Base-by-base conservation (phyloP, 768 basidiomycete species). In the Pulveroboletus sp. region DNA sequence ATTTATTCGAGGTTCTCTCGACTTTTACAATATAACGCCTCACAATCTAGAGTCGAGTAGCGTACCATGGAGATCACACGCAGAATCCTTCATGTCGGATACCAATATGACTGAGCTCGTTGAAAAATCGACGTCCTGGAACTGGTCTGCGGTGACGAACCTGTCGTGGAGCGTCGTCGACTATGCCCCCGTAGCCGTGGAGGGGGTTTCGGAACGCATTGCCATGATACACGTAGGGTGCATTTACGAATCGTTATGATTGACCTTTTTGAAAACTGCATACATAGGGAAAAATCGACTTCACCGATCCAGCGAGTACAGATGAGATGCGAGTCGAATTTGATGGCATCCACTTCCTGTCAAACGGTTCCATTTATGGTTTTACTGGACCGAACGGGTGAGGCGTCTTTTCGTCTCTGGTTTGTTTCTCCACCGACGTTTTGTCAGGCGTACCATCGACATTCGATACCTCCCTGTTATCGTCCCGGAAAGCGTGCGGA, bases 321-420 rank as follows among this genome's bases (percentile, higher is more conserved):
- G 81, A 82, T 39, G 83, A 86, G 41, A 63, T 89, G 36, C 73
- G 78, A 29, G 68, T 90, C 2, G 85, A 90, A 51, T 83, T 92
- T 53, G 83, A 86, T 61, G 89, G 86, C 1, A 72, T 91, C 20
- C 89, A 91, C 64, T 83, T 89, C 61, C 57, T 86, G 11, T 64
- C 74, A 22, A 85, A 86, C 47, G 89, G 89, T 0, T 77, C 86
- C 0, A 77, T 93, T n/a, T 88, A 83, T 59, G 89, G 86, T 2
- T 74, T 88, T 43, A 86, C 83, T 16, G 77, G 81, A 55, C 77
- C 82, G 5, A 60, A 63, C 16, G 83, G 82, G 89, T 89, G 54
- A 54, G 75, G 57, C 24, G 1, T 26, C 20, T n/a, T n/a, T 43
- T 51, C 32, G 13, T 42, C n/a, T 19, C 14, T 9, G 16, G 4